Percentiles rank a stretch among this genome's conserved stretches.
phyloP scores from a whole-genome alignment of 495 filamentous ascomycete genomes.

The Aspergillus taichungensis region DNA sequence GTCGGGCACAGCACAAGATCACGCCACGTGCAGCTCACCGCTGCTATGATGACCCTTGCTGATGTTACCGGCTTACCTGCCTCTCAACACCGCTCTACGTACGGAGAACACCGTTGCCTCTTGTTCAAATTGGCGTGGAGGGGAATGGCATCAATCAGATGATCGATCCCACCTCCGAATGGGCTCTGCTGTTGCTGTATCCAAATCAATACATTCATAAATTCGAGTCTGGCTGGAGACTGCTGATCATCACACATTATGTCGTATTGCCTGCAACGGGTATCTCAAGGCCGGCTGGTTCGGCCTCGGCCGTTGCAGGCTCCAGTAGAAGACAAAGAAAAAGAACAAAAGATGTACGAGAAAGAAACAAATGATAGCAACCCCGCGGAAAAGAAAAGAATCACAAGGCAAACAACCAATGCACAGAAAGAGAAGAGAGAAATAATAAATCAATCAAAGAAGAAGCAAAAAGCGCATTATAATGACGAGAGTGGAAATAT shows the following conservation, averaged over 20 bases:
- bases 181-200: neutral
- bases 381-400: neutral
- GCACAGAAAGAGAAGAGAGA: conserved; percentile 1
- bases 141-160: no score
- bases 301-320: neutral
- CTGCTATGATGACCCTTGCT: no score
- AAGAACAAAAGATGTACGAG: neutral
- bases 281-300: conserved; percentile 1
- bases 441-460: neutral
- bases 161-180: no score
- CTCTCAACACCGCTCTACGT: no score
- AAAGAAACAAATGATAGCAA: no score
- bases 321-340: neutral
- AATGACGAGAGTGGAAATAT: no score
- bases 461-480: conserved; percentile 1
- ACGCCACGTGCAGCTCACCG: no score
- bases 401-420: conserved; percentile 1
- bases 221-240: conserved; percentile 11
- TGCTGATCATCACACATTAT: conserved; percentile 23
- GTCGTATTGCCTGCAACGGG: conserved; percentile 13
- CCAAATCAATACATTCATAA: conserved; percentile 15
- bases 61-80: no score
- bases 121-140: no score
- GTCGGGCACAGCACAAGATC: no score
- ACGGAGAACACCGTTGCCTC: no score